Evolutionary conservation across 768 basidiomycete genomes (phyloP).

Genomic region (Mycena pura): DNA sequence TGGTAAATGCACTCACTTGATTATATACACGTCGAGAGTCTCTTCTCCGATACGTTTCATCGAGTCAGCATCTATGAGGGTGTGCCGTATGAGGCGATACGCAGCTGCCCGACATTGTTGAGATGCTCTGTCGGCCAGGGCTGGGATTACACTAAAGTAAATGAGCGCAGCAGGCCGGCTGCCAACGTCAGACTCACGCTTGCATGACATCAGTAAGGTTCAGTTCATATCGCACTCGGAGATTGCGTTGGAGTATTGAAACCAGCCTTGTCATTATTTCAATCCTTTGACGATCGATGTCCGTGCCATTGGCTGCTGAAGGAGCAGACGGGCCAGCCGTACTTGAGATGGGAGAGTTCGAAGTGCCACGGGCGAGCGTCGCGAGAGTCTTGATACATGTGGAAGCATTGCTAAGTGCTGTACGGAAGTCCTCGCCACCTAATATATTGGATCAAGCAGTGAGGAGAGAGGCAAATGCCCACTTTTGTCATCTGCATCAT

Average conservation of each 20-base stretch:
- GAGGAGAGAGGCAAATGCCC: neutral
- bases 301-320: constrained; percentile 43
- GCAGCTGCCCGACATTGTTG: constrained; percentile 80
- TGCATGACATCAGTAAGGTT: constrained; percentile 72
- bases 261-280: constrained; percentile 72
- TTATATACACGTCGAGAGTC: constrained; percentile 87
- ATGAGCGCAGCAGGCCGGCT: constrained; percentile 4
- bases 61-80: constrained; percentile 74
- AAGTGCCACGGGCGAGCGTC: constrained; percentile 49
- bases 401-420: constrained; percentile 70
- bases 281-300: constrained; percentile 61
- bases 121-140: constrained; percentile 75
- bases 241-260: constrained; percentile 67
- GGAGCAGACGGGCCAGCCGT: constrained; percentile 43
- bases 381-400: constrained; percentile 63
- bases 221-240: constrained; percentile 80
- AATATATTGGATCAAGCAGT: neutral
- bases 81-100: constrained; percentile 84
- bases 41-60: constrained; percentile 68
- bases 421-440: constrained; percentile 73
- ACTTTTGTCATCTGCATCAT: constrained; percentile 36
- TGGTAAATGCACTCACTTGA: constrained; percentile 66
- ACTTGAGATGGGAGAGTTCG: constrained; percentile 36
- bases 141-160: constrained; percentile 73
- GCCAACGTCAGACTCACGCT: constrained; percentile 58